A percentile compares a stretch with the other conserved stretches of the same genome.
Conservation (phyloP, 2,329 filamentous ascomycete species). For the Aureobasidium sp. region DNA sequence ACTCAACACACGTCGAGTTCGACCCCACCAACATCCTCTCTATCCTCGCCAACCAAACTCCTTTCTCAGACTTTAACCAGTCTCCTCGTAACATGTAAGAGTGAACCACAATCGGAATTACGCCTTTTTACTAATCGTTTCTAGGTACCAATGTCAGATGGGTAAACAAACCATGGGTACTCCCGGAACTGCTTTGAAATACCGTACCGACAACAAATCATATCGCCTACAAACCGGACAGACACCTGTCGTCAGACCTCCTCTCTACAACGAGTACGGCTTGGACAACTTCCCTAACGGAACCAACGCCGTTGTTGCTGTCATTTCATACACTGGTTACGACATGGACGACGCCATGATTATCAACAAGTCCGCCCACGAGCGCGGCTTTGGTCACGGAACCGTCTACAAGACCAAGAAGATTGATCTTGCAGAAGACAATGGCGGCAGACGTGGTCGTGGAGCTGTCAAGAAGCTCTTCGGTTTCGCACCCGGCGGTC, state of each 20-base stretch:
- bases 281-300: constrained; percentile 98
- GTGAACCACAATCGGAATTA: constrained; percentile 6
- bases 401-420: constrained; percentile 98
- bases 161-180: constrained; percentile 99
- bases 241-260: constrained; percentile 84
- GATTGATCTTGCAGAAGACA: constrained; percentile 73
- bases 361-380: constrained; percentile 92
- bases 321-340: constrained; percentile 97
- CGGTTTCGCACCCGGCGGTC: constrained; percentile 74
- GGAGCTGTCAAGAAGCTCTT: constrained; percentile 70
- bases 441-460: constrained; percentile 41
- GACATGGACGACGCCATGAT: constrained; percentile 99
- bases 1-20: constrained; percentile 88
- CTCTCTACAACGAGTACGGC: constrained; percentile 90
- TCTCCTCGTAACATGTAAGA: constrained; percentile 95
- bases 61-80: constrained; percentile 98
- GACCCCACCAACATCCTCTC: constrained; percentile 95
- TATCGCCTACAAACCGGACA: constrained; percentile 94
- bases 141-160: constrained; percentile 65
- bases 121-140: neutral
- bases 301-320: constrained; percentile 88
- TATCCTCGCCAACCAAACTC: constrained; percentile 96
- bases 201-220: constrained; percentile 94
- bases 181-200: constrained; percentile 71
- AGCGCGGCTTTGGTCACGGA: constrained; percentile 89